Evolutionary conservation across 2,329 filamentous ascomycete genomes (phyloP).

Genomic region (Pyricularia pennisetigena): DNA sequence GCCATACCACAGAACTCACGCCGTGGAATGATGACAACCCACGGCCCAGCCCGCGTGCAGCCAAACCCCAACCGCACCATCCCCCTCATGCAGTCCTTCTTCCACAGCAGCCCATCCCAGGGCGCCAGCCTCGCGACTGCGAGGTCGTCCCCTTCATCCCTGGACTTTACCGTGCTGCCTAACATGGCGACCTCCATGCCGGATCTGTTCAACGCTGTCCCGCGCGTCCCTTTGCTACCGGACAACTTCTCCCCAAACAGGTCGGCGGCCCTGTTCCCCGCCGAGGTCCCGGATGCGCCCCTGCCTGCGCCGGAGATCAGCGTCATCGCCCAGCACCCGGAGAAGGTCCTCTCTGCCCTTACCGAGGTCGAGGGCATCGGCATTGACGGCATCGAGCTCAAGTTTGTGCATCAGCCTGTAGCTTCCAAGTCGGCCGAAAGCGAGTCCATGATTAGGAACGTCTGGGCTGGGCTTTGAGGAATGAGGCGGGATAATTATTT

Average conservation of each 20-base stretch:
- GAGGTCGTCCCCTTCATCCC: constrained; percentile 23
- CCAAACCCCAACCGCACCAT: constrained; percentile 32
- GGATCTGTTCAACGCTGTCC: constrained; percentile 19
- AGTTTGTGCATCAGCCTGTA: constrained; percentile 33
- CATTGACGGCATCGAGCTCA: constrained; percentile 45
- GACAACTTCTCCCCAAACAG: constrained; percentile 44
- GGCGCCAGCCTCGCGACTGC: constrained; percentile 26
- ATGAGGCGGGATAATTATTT: neutral
- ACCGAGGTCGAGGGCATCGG: constrained; percentile 50
- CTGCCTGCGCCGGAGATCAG: constrained; percentile 34
- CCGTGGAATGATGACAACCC: constrained; percentile 34
- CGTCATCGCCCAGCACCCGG: constrained; percentile 48
- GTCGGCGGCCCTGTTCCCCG: constrained; percentile 19
- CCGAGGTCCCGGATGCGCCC: constrained; percentile 32
- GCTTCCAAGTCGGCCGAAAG: neutral
- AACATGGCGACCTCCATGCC: constrained; percentile 16
- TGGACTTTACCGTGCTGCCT: constrained; percentile 46
- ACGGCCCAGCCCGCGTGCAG: constrained; percentile 33
- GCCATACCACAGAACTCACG: constrained; percentile 16
- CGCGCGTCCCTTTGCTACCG: constrained; percentile 50
- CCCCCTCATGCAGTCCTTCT: constrained; percentile 56
- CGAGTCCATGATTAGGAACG: constrained; percentile 34
- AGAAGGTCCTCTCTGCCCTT: constrained; percentile 39
- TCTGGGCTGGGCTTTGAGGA: constrained; percentile 40
- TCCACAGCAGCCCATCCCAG: constrained; percentile 31